Conservation (phyloP, 139 green algal genomes). For the Haematococcus lacustris region DNA sequence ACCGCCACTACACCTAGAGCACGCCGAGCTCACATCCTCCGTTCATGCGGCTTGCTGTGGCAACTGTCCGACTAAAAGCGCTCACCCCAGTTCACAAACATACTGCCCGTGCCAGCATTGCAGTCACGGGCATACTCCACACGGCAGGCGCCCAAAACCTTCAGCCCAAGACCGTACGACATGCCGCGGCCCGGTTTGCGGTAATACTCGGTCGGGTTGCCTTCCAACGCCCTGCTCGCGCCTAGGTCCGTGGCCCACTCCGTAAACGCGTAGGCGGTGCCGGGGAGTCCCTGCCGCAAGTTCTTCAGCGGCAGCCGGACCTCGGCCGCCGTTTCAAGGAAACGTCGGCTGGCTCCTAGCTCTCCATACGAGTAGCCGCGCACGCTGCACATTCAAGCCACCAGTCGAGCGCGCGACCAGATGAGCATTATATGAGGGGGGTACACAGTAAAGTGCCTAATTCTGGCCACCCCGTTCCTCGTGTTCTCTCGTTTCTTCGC, state of each 20-base stretch:
- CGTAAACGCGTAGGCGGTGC: slow-evolving; percentile 78
- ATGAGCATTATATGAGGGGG: no score
- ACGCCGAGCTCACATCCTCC: no score
- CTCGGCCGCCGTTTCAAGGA: slow-evolving; percentile 77
- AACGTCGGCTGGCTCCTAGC: slow-evolving; percentile 69
- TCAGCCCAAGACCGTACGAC: slow-evolving; percentile 72
- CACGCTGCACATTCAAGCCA: neutral
- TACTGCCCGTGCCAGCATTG: slow-evolving; percentile 68
- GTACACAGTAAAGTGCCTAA: no score
- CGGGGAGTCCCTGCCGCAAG: slow-evolving; percentile 29
- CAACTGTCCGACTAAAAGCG: no score
- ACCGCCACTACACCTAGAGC: no score
- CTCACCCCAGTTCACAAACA: slow-evolving; percentile 85
- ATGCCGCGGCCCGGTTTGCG: slow-evolving; percentile 71
- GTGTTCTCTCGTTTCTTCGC: no score
- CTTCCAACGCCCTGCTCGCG: slow-evolving; percentile 38
- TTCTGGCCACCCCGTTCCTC: no score
- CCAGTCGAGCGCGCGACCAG: no score
- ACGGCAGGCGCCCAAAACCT: slow-evolving; percentile 68
- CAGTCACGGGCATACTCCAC: slow-evolving; percentile 79
- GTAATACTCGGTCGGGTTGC: slow-evolving; percentile 93
- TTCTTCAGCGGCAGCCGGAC: slow-evolving; percentile 60
- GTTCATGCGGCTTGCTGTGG: no score
- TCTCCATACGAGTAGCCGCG: slow-evolving; percentile 91
- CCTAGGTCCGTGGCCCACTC: slow-evolving; percentile 85